These are phyloP conservation scores for Oryza glumipatula DNA, from an alignment of 176 grass and related monocot genomes.

Conservation along the genomic window DNA sequence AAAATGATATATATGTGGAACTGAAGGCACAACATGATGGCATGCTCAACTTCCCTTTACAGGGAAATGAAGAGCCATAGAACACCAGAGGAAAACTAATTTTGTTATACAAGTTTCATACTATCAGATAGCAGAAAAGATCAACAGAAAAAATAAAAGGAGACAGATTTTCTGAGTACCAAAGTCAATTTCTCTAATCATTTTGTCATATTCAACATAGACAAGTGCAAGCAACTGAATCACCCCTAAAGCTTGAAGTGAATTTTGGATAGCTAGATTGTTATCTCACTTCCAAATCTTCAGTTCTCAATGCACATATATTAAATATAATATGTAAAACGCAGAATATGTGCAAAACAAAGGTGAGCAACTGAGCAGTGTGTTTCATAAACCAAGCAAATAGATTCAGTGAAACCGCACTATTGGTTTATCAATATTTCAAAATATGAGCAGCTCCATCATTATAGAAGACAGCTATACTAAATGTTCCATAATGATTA, in stretches of 20 bases:
- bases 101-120: slow-evolving; percentile 10
- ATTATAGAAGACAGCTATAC: background rate
- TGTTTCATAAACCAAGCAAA: background rate
- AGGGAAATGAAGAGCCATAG: background rate
- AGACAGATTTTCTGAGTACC: background rate
- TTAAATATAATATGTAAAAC: background rate
- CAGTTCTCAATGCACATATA: background rate
- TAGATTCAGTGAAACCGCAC: background rate
- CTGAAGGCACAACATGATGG: background rate
- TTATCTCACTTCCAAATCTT: background rate
- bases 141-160: too few relatives aligned
- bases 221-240: background rate
- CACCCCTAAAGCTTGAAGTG: background rate
- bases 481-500: background rate
- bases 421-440: background rate
- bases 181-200: background rate
- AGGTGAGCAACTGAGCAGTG: background rate
- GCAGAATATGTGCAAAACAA: background rate
- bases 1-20: background rate
- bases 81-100: background rate
- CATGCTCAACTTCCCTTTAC: background rate
- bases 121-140: slow-evolving; percentile 10
- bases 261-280: background rate
- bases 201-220: background rate
- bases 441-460: slow-evolving; percentile 1